phyloP scores from a whole-genome alignment of 2,329 filamentous ascomycete species.

The Aspergillus luchuensis region DNA sequence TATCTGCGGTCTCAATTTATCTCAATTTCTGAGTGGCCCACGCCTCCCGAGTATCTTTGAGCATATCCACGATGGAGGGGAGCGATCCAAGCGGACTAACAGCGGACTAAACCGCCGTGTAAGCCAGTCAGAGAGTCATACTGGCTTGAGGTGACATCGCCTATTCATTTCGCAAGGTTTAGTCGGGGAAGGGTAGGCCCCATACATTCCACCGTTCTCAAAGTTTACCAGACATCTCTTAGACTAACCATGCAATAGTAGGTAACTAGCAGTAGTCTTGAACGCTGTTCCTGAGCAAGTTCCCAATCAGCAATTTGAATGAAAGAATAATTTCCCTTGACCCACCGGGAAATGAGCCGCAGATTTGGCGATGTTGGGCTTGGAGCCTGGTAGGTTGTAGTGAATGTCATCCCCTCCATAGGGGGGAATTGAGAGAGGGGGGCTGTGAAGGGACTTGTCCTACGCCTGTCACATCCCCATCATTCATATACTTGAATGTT shows the following conservation, averaged over 20 bases:
- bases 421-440: constrained; percentile 2
- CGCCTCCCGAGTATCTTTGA: background rate
- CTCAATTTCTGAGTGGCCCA: background rate
- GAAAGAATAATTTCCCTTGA: constrained; percentile 2
- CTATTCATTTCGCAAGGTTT: background rate
- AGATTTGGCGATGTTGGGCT: constrained; percentile 5
- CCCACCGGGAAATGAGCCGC: constrained; percentile 11
- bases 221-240: constrained; percentile 1
- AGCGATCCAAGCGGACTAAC: constrained; percentile 3
- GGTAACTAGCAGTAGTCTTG: background rate
- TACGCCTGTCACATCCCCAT: background rate
- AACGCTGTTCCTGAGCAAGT: background rate
- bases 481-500: constrained; percentile 15
- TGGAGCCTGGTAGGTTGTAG: background rate
- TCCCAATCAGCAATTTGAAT: background rate
- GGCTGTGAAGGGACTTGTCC: background rate
- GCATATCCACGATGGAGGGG: background rate
- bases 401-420: constrained; percentile 3
- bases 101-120: background rate
- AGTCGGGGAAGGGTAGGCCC: background rate
- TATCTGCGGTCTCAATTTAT: background rate
- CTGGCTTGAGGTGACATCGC: constrained; percentile 4
- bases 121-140: constrained; percentile 1
- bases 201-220: constrained; percentile 7
- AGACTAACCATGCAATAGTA: background rate